These are phyloP conservation scores for Pseudotsuga menziesii DNA, from an alignment of 75 land plant species.

Conservation along the genomic window DNA sequence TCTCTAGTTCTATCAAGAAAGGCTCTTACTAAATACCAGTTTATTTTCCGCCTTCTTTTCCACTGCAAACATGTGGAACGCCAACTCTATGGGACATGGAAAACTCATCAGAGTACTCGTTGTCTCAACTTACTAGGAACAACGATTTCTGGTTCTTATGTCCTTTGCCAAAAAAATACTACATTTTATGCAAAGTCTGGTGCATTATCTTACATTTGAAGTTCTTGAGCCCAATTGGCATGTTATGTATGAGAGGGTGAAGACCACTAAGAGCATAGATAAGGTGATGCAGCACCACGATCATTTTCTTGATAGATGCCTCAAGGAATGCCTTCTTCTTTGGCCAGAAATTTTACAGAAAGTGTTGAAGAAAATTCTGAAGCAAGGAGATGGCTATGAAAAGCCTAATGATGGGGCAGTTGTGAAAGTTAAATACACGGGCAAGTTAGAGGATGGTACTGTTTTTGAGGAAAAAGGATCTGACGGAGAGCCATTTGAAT, in stretches of 20 bases:
- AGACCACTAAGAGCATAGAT: constrained; percentile 86
- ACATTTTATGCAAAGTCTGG: constrained; percentile 84
- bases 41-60: constrained; percentile 87
- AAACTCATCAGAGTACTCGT: constrained; percentile 85
- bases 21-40: constrained; percentile 90
- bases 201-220: constrained; percentile 98
- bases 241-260: constrained; percentile 77
- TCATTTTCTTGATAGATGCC: constrained; percentile 90
- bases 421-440: too few relatives aligned
- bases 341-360: constrained; percentile 73
- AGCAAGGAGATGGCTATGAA: too few relatives aligned
- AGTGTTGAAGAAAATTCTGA: too few relatives aligned
- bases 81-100: constrained; percentile 95
- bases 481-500: too few relatives aligned
- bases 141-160: constrained; percentile 72
- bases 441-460: too few relatives aligned
- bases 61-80: constrained; percentile 95
- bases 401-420: too few relatives aligned
- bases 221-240: constrained; percentile 99
- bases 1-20: constrained; percentile 91
- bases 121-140: constrained; percentile 62
- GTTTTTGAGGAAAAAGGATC: too few relatives aligned
- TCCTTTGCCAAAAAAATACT: constrained; percentile 94
- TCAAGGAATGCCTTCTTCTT: constrained; percentile 87
- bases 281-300: constrained; percentile 97